Evolutionary conservation across 257 asterid genomes (phyloP).

Genomic region (Jacaranda copaia): DNA sequence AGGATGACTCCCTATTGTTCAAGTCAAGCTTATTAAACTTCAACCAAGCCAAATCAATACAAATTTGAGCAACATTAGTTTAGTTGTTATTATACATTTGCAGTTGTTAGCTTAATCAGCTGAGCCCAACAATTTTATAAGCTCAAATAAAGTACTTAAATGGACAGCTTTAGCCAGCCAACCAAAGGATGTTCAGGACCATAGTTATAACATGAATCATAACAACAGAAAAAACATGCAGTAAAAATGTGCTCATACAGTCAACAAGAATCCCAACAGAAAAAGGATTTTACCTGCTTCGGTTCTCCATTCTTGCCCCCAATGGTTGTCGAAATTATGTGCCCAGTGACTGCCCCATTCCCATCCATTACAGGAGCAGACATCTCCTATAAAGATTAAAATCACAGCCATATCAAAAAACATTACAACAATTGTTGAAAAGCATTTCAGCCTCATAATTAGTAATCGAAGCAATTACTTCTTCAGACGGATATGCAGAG

Average conservation of each 20-base stretch:
- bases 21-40: constrained; percentile 10
- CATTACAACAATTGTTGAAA: neutral
- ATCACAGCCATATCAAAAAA: constrained; percentile 34
- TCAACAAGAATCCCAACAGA: constrained; percentile 17
- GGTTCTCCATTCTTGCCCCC: constrained; percentile 98
- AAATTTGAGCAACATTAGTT: constrained; percentile 1
- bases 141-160: neutral
- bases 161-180: neutral
- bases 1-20: constrained; percentile 11
- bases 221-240: neutral
- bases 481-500: neutral
- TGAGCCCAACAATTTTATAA: constrained; percentile 4
- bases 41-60: constrained; percentile 22
- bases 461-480: constrained; percentile 17
- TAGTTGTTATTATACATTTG: neutral
- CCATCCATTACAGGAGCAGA: constrained; percentile 76
- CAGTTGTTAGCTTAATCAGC: neutral
- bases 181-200: neutral
- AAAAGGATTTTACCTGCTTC: constrained; percentile 66
- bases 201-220: neutral
- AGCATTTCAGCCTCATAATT: constrained; percentile 6
- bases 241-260: neutral
- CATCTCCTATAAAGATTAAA: constrained; percentile 65
- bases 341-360: constrained; percentile 81
- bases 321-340: constrained; percentile 88